Conservation (phyloP, 192 early-diverging fungal species). For the Podila epicladia region DNA sequence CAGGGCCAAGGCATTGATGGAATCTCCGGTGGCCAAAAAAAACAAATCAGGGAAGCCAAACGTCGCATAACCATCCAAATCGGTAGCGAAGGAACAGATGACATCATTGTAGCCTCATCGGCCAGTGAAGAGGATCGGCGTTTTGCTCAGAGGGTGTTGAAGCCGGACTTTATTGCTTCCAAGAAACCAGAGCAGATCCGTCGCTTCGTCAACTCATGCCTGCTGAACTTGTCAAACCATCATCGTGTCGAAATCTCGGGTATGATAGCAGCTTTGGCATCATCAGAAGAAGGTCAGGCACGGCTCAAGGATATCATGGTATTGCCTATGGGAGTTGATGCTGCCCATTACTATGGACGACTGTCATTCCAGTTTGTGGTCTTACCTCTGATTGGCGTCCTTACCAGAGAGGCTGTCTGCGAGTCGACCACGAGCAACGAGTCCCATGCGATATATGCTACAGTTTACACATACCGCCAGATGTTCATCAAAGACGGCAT, state of each 20-base stretch:
- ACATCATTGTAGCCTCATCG: slow-evolving; percentile 17
- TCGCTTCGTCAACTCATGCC: slow-evolving; percentile 35
- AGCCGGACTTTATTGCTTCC: not conserved
- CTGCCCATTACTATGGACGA: not conserved
- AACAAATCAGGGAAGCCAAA: not conserved
- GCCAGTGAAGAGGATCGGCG: not conserved
- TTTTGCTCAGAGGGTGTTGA: slow-evolving; percentile 12
- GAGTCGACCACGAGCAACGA: slow-evolving; percentile 32
- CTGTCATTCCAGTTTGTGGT: slow-evolving; percentile 52
- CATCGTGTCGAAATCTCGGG: slow-evolving; percentile 28
- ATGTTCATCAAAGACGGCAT: slow-evolving; percentile 26
- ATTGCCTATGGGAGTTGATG: slow-evolving; percentile 34
- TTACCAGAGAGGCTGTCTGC: slow-evolving; percentile 42
- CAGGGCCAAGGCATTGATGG: not conserved
- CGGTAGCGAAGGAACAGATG: slow-evolving; percentile 35
- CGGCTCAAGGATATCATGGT: slow-evolving; percentile 32
- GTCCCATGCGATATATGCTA: slow-evolving; percentile 41
- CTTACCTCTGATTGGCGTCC: slow-evolving; percentile 51
- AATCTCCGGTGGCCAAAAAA: slow-evolving; percentile 2
- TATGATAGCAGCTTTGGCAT: slow-evolving; percentile 19
- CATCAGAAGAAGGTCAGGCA: slow-evolving; percentile 4
- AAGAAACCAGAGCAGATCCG: slow-evolving; percentile 9
- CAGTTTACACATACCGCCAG: slow-evolving; percentile 30
- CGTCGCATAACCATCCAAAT: slow-evolving; percentile 17
- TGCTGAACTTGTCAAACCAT: slow-evolving; percentile 47